Evolutionary conservation across 176 grass and related monocot genomes (phyloP).

Genomic region (Typha latifolia): DNA sequence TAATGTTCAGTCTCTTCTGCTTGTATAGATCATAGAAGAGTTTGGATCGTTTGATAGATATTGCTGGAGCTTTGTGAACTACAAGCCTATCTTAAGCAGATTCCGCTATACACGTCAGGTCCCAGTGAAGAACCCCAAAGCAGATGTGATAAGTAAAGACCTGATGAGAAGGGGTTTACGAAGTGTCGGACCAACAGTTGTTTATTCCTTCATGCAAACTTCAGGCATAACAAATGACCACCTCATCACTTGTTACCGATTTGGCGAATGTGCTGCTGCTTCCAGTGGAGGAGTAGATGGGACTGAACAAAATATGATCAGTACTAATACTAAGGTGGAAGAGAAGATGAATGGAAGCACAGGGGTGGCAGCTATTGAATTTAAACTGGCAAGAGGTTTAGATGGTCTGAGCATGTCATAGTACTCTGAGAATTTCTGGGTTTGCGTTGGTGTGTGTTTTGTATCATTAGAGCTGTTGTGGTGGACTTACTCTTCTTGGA

Average conservation of each 20-base stretch:
- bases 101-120: slow-evolving; percentile 87
- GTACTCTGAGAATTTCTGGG: slow-evolving; percentile 9
- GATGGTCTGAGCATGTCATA: slow-evolving; percentile 76
- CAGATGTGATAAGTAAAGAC: slow-evolving; percentile 95
- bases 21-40: slow-evolving; percentile 50
- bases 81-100: slow-evolving; percentile 70
- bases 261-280: slow-evolving; percentile 39
- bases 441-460: not conserved
- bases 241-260: slow-evolving; percentile 72
- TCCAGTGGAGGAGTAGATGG: slow-evolving; percentile 15
- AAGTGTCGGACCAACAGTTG: slow-evolving; percentile 68
- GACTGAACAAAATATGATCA: slow-evolving; percentile 16
- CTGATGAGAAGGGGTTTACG: slow-evolving; percentile 77
- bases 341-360: slow-evolving; percentile 31
- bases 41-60: slow-evolving; percentile 92
- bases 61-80: slow-evolving; percentile 83
- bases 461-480: not conserved
- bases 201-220: slow-evolving; percentile 95
- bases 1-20: not conserved
- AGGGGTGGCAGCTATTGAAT: slow-evolving; percentile 21
- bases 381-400: slow-evolving; percentile 30
- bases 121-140: slow-evolving; percentile 75
- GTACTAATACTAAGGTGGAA: slow-evolving; percentile 19
- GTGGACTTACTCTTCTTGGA: slow-evolving; percentile 9
- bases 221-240: slow-evolving; percentile 90